Evolutionary conservation across 495 filamentous ascomycete genomes (phyloP), one percentile per base, ranked within the genome.

Genomic region (Aspergillus leporis): DNA sequence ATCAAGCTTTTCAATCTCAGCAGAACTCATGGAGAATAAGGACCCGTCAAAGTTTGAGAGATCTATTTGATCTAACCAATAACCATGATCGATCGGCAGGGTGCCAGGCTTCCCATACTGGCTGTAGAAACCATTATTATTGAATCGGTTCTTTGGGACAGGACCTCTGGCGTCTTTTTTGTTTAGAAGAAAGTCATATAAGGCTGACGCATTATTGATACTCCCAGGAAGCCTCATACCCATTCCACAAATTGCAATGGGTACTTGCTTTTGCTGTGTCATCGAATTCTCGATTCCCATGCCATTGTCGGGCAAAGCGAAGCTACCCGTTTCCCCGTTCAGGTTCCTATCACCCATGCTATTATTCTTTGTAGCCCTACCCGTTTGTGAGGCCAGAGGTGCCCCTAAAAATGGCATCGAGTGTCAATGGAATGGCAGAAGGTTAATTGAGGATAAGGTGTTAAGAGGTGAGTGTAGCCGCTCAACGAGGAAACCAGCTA

Each of bases 181-280:
- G 25, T 72, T 61, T 21, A 71, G 31, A 4, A 80, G 64, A 23
- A 79, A 63, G 34, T 78, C 61, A 66, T 67, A 81, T 19, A 78
- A 65, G 5, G 66, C 66, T 12, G 60, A 43, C 12, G 40, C 59
- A 32, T 50, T 60, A 6, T 30, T 51, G 28, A 79, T 69, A 1
- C 70, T 71, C 5, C 76, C 77, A 8, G 78, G 77, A 7, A 81
- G 70, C 21, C 78, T 66, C 53, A 75, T 49, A 14, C 61, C 76
- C 66, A 79, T 72, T 12, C 78, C 76, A 43, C 65, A 66, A 51
- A 81, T 76, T 12, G 78, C 76, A 25, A 81, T 75, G 9, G 72
- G 71, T 19, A 43, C 31, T 32, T 32, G 31, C 5, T 32, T 32
- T n/a, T n/a, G n/a, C n/a, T n/a, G n/a, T n/a, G n/a, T n/a, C n/a